Conservation (phyloP, 2,329 filamentous ascomycete genomes). For the Microsporum audouinii region DNA sequence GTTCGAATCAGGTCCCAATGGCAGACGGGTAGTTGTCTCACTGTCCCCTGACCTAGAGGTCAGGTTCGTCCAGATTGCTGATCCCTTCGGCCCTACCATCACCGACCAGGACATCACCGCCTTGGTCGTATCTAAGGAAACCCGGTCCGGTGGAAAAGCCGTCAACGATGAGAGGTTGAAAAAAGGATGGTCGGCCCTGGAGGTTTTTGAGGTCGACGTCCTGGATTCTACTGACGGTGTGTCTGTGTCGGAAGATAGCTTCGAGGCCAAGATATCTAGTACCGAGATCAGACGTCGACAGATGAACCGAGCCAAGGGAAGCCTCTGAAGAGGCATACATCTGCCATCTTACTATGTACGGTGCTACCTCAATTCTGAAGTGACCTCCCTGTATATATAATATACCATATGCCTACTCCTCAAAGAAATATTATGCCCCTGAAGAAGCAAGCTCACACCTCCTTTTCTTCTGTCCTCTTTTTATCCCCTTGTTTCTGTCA, state of each 20-base stretch:
- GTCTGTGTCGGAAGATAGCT: slow-evolving; percentile 44
- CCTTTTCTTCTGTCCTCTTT: not conserved
- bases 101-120: slow-evolving; percentile 66
- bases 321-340: slow-evolving; percentile 10
- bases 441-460: not conserved
- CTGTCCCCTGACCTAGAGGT: slow-evolving; percentile 43
- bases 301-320: slow-evolving; percentile 29
- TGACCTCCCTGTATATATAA: not conserved
- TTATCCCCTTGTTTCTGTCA: not conserved
- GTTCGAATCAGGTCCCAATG: slow-evolving; percentile 31
- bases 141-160: slow-evolving; percentile 65
- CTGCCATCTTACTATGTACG: not conserved
- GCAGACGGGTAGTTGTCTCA: slow-evolving; percentile 25
- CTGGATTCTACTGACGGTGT: slow-evolving; percentile 55
- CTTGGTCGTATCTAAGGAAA: slow-evolving; percentile 80
- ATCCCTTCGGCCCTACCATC: slow-evolving; percentile 83
- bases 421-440: not conserved
- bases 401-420: not conserved
- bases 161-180: slow-evolving; percentile 74
- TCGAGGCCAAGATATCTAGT: slow-evolving; percentile 80
- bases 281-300: slow-evolving; percentile 60
- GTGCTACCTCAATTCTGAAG: not conserved
- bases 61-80: slow-evolving; percentile 73
- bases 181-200: slow-evolving; percentile 62
- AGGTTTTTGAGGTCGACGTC: slow-evolving; percentile 82